phyloP scores from a whole-genome alignment of 2,329 filamentous ascomycete genomes.

The Ceratocystis diversiconidia region DNA sequence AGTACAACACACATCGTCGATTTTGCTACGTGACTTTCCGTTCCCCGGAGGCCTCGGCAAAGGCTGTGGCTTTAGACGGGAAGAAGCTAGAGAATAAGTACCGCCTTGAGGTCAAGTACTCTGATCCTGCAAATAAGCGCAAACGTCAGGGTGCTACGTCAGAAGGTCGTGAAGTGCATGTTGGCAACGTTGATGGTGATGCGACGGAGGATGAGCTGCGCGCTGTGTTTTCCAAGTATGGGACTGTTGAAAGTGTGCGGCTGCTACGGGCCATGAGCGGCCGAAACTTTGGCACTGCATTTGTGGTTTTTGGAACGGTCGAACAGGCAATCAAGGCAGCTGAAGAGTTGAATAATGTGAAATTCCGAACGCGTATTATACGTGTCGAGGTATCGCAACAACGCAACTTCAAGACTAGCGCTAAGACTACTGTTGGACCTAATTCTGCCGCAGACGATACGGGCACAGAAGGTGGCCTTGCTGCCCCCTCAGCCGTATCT shows the following conservation, averaged over 20 bases:
- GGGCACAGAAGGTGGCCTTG: constrained; percentile 20
- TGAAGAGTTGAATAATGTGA: constrained; percentile 53
- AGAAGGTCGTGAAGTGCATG: constrained; percentile 77
- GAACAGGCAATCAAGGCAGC: constrained; percentile 54
- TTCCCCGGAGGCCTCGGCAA: constrained; percentile 49
- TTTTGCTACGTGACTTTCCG: constrained; percentile 96
- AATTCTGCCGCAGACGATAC: constrained; percentile 20
- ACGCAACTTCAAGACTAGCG: constrained; percentile 41
- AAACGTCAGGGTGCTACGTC: constrained; percentile 62
- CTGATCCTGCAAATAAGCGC: constrained; percentile 67
- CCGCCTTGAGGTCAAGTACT: constrained; percentile 65
- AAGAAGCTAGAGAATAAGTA: constrained; percentile 53
- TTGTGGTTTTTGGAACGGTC: constrained; percentile 60
- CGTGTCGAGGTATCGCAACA: constrained; percentile 48
- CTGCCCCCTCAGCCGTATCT: constrained; percentile 18
- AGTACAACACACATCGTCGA: constrained; percentile 72
- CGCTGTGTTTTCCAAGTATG: constrained; percentile 59
- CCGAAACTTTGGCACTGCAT: constrained; percentile 62
- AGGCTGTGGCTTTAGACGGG: constrained; percentile 57
- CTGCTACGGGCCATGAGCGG: constrained; percentile 55
- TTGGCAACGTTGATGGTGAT: constrained; percentile 52
- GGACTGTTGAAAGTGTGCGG: constrained; percentile 57
- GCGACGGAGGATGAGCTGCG: constrained; percentile 54
- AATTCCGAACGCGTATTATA: constrained; percentile 53
- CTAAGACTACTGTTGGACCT: constrained; percentile 30